Evolutionary conservation across 257 asterid genomes (phyloP), one percentile per base, ranked within the genome.

Genomic region (Striga asiatica): DNA sequence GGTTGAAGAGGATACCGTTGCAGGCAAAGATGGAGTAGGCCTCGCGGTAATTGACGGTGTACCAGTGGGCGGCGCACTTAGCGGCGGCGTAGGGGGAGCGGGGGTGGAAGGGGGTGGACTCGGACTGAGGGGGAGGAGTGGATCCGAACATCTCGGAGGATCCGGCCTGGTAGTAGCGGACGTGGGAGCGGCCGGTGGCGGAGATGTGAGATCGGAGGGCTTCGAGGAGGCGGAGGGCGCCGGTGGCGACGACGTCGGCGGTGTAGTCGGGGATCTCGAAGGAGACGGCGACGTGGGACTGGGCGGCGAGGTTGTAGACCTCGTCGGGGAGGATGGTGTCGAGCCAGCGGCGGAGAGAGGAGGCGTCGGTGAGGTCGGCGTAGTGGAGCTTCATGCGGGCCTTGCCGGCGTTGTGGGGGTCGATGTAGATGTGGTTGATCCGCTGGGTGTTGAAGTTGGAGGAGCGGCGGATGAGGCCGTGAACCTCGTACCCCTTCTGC

Each of bases 121-220:
- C 98, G 0, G 91, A 78, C 52, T 92, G 98, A 3, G 98, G 95
- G 1, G 97, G 98, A 5, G 97, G 82, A 0, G 97, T 92, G 64
- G 99, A 77, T 76, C 99, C 97, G 74, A 82, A 92, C 99, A 92
- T 92, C 58, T 88, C 99, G 6, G 99, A 92, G 0, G 99, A 92
- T 2, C 99, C 99, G 18, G 97, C 97, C 54, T 88, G 97, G 74
- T 92, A 92, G 67, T 92, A 92, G 25, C 61, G 72, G 47, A 92
- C 73, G 62, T 84, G 84, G 19, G 84, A 66, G 58, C 97, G 72
- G 24, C 97, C 97, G 3, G 97, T 67, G 48, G 85, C 72, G 42
- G 94, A 32, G 74, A 92, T 77, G 77, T 88, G 99, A 0, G 95
- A 92, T 1, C 99, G 80, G 20, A 88, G 77, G 20, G 95, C 97